Percentiles rank a stretch among this genome's conserved stretches.
Conservation (phyloP, 2,329 filamentous ascomycete species). For the Pyrenochaeta sp. region DNA sequence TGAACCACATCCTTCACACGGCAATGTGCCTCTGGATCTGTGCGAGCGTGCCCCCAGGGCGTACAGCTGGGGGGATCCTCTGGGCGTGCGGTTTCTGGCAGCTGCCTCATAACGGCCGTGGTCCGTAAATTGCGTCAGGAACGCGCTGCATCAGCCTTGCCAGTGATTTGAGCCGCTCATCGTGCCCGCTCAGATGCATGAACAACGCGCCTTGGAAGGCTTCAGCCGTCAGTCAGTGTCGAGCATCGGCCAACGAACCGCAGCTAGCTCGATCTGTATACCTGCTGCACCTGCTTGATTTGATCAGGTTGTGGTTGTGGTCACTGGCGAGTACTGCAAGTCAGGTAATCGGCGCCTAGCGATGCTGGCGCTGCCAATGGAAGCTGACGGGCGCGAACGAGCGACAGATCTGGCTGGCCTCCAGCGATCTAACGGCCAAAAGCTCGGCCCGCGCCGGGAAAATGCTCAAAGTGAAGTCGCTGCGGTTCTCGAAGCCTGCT, state of each 20-base stretch:
- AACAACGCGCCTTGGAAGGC: constrained; percentile 29
- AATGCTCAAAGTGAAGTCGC: constrained; percentile 30
- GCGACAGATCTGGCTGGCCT: constrained; percentile 45
- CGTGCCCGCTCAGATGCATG: constrained; percentile 43
- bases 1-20: constrained; percentile 30
- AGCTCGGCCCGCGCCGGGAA: constrained; percentile 50
- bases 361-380: constrained; percentile 30
- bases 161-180: constrained; percentile 45
- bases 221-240: constrained; percentile 26
- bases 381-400: constrained; percentile 27
- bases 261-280: constrained; percentile 32
- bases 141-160: constrained; percentile 51
- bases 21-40: constrained; percentile 17
- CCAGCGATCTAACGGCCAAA: constrained; percentile 43
- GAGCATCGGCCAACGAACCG: constrained; percentile 29
- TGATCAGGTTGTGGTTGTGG: constrained; percentile 36
- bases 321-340: too few species aligned
- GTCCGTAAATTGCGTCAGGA: constrained; percentile 52
- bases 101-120: constrained; percentile 46
- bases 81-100: constrained; percentile 33
- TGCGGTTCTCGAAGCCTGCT: constrained; percentile 48
- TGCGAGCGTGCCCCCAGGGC: constrained; percentile 33
- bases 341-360: too few species aligned
- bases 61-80: constrained; percentile 34
- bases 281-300: constrained; percentile 46